Evolutionary conservation across 2,329 filamentous ascomycete genomes (phyloP).

Genomic region (Stemphylium lycopersici): DNA sequence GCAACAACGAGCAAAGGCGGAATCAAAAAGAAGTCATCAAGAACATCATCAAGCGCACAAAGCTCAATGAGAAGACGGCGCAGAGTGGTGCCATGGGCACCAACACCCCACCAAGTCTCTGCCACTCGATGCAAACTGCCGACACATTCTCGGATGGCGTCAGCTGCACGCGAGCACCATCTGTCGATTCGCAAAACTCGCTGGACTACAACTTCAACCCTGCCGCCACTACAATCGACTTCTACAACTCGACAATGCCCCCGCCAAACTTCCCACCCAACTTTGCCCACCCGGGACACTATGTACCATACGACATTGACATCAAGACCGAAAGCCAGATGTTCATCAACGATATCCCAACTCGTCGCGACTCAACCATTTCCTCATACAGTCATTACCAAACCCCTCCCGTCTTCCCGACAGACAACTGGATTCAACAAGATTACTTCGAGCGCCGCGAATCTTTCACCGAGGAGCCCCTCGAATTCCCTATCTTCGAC

Average conservation of each 20-base stretch:
- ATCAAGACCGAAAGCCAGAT: constrained; percentile 95
- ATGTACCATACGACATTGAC: constrained; percentile 87
- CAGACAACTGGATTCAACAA: constrained; percentile 74
- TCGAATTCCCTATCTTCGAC: constrained; percentile 82
- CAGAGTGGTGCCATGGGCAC: constrained; percentile 55
- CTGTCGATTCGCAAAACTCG: constrained; percentile 80
- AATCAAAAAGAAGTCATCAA: constrained; percentile 95
- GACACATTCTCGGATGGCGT: constrained; percentile 79
- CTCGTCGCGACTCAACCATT: constrained; percentile 82
- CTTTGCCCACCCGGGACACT: constrained; percentile 63
- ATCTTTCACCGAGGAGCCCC: constrained; percentile 63
- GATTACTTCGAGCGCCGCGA: constrained; percentile 72
- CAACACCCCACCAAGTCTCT: constrained; percentile 77
- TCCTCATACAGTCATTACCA: constrained; percentile 94
- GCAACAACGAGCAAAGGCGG: constrained; percentile 83
- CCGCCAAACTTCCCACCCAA: constrained; percentile 52
- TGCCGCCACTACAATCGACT: constrained; percentile 56
- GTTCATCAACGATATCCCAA: constrained; percentile 88
- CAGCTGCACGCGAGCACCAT: constrained; percentile 72
- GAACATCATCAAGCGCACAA: constrained; percentile 95
- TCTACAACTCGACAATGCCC: constrained; percentile 68
- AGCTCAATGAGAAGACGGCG: constrained; percentile 84
- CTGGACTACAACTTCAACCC: constrained; percentile 71
- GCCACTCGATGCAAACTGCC: constrained; percentile 80
- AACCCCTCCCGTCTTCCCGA: constrained; percentile 73